These are phyloP conservation scores for Leccinum rimulosum DNA, from an alignment of 768 basidiomycete species.

Conservation along the genomic window DNA sequence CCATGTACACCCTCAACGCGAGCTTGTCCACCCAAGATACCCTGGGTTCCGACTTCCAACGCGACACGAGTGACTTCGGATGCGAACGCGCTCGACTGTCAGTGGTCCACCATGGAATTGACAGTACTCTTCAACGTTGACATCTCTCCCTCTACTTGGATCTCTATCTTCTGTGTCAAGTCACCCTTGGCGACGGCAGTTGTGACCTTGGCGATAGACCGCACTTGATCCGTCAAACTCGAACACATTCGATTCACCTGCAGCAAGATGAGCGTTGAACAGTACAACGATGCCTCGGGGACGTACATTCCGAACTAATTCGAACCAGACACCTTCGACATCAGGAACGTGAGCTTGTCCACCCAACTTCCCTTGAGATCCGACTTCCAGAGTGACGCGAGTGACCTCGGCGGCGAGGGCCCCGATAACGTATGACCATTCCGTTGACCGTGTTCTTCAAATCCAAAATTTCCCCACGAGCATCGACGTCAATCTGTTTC, in stretches of 20 bases:
- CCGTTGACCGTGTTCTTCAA: conserved; percentile 62
- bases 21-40: conserved; percentile 88
- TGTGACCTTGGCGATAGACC: conserved; percentile 81
- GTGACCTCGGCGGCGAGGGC: conserved; percentile 81
- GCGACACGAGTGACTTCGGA: conserved; percentile 82
- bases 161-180: conserved; percentile 89
- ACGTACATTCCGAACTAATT: conserved; percentile 71
- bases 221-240: conserved; percentile 76
- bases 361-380: conserved; percentile 84
- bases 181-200: conserved; percentile 91
- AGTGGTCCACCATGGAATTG: conserved; percentile 96
- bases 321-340: conserved; percentile 90
- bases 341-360: conserved; percentile 87
- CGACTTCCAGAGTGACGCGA: conserved; percentile 81
- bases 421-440: conserved; percentile 51
- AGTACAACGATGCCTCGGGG: background rate
- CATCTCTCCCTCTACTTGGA: conserved; percentile 88
- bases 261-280: conserved; percentile 9
- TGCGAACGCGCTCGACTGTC: conserved; percentile 80
- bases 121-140: conserved; percentile 77
- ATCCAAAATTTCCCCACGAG: conserved; percentile 85
- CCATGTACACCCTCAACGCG: conserved; percentile 89
- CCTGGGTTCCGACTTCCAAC: conserved; percentile 87
- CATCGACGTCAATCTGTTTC: conserved; percentile 90
- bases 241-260: conserved; percentile 81